Base-by-base conservation (phyloP, 2,329 filamentous ascomycete species). In the Ceratocystis cacaofunesta region DNA sequence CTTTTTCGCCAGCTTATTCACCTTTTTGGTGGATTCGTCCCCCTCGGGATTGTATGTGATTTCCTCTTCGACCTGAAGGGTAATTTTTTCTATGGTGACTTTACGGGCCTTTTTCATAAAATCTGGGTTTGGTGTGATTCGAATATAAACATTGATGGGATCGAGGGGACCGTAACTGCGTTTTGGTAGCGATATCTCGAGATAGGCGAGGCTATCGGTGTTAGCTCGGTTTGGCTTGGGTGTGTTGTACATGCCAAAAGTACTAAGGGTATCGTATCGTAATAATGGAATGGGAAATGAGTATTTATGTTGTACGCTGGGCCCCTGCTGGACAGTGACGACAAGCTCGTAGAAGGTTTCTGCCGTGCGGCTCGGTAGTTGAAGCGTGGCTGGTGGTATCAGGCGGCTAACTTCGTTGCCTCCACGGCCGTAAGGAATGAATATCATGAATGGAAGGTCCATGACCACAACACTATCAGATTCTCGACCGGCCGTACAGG, bases 181-280 rank as follows among this genome's bases (percentile, higher is more conserved):
- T 68, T 91, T 85, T 28, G 94, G 92, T 69, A 99, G 79, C 68
- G 91, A 95, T 70, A 96, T 95, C 58, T 89, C 90, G 65, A 97
- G 79, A 7, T 90, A 95, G 68, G 97, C 90, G 65, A 97, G 78
- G 74, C 95, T 94, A 77, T 97, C 94, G 63, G 88, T 85, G 41
- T 91, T 89, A 68, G 86, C 84, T 71, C 95, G 88, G 65, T 90
- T 90, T 67, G 88, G 88, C 75, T 96, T 92, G 17, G 92, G 92
- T 65, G 91, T 87, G 76, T 97, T 97, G 79, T 97, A 99, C 94
- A 97, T 97, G 76, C 94, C 94, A 77, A 99, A 99, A 1, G 94
- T 97, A 52, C 92, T 96, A 61, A 99, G 80, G 1, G 92, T 99
- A 75, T 99, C 94, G 78, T 97, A 99, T 73, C 94, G 83, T 70